Evolutionary conservation across 148 eudicot species (phyloP).

Genomic region (Heliosperma pusillum): DNA sequence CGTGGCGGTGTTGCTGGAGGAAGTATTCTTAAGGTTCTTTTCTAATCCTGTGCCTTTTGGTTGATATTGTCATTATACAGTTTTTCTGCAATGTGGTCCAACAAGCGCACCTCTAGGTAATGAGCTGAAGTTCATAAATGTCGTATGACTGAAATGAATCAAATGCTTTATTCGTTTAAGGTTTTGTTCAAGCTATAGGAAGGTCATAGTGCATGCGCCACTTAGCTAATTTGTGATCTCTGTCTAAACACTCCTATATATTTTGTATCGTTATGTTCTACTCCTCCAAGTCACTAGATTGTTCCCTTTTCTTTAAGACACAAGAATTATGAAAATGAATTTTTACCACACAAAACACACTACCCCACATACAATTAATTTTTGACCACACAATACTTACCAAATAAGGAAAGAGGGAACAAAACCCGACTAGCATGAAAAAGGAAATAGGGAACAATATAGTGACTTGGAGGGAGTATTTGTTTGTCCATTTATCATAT

Average conservation of each 20-base stretch:
- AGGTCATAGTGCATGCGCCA: not conserved
- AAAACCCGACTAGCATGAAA: too few relatives aligned
- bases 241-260: not conserved
- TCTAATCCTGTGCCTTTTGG: not conserved
- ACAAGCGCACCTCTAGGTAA: not conserved
- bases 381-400: too few relatives aligned
- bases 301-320: too few relatives aligned
- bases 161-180: not conserved
- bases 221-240: not conserved
- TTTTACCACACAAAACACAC: too few relatives aligned
- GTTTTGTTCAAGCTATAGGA: not conserved
- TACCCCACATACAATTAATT: too few relatives aligned
- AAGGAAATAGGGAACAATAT: too few relatives aligned
- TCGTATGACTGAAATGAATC: not conserved
- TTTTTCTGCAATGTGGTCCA: not conserved
- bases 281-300: too few relatives aligned
- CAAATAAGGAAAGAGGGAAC: too few relatives aligned
- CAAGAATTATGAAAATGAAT: too few relatives aligned
- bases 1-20: slow-evolving; percentile 99
- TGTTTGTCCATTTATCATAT: not conserved
- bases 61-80: not conserved
- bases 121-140: too few relatives aligned
- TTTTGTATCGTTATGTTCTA: not conserved
- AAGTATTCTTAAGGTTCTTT: slow-evolving; percentile 79
- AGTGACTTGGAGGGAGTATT: too few relatives aligned